Conservation (phyloP, 2,329 filamentous ascomycete species). For the Fusarium continuum region DNA sequence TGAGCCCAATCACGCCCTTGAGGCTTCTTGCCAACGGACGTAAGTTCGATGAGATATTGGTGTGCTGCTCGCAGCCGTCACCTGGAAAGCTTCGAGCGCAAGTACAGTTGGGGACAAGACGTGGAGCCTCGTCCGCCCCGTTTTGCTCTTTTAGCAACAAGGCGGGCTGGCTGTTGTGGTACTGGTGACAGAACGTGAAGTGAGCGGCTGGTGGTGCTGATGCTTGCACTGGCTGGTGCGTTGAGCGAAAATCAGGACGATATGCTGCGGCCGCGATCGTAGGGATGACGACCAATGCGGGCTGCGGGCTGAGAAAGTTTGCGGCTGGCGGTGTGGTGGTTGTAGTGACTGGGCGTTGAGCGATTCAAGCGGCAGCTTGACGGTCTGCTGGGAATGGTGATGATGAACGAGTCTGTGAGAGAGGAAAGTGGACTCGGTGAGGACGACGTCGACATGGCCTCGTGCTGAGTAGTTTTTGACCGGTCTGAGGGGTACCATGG, state of each 20-base stretch:
- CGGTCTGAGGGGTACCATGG: constrained; percentile 54
- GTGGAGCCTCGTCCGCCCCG: constrained; percentile 33
- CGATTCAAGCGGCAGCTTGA: constrained; percentile 43
- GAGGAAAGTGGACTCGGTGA: constrained; percentile 55
- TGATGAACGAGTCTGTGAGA: constrained; percentile 49
- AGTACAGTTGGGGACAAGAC: constrained; percentile 27
- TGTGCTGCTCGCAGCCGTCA: constrained; percentile 36
- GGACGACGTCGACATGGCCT: constrained; percentile 48
- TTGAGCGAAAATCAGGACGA: constrained; percentile 36
- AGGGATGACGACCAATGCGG: constrained; percentile 43
- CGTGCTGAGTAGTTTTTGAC: constrained; percentile 55
- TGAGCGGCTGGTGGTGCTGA: constrained; percentile 22
- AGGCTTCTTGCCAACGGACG: constrained; percentile 26
- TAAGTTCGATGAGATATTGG: constrained; percentile 33
- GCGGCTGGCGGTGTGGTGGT: constrained; percentile 45
- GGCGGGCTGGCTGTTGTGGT: constrained; percentile 37
- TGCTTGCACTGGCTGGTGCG: constrained; percentile 26
- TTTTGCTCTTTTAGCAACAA: constrained; percentile 27
- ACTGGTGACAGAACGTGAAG: constrained; percentile 34
- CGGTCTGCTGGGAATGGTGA: constrained; percentile 45
- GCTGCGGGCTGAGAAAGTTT: constrained; percentile 43
- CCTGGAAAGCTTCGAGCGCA: constrained; percentile 25
- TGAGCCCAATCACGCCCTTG: constrained; percentile 34
- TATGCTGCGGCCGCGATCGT: constrained; percentile 44
- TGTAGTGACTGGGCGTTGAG: constrained; percentile 44